A percentile compares a stretch with the other conserved stretches of the same genome.
Evolutionary conservation across 2,329 filamentous ascomycete species (phyloP).

Genomic region (Erysiphe pulchra): DNA sequence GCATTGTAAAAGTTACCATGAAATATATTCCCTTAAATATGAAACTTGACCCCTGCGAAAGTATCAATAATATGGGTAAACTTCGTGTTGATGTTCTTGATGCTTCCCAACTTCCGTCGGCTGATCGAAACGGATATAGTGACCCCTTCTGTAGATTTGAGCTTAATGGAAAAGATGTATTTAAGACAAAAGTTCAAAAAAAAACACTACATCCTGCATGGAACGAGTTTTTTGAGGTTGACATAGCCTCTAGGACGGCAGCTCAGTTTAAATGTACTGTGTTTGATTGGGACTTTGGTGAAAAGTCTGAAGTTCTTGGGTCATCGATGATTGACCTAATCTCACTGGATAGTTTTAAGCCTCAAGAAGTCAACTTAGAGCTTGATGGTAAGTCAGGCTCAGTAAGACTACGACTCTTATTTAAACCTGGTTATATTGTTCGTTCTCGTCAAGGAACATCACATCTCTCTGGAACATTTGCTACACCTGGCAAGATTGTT

Average conservation of each 20-base stretch:
- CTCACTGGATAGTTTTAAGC: slow-evolving; percentile 60
- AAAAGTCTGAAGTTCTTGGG: slow-evolving; percentile 81
- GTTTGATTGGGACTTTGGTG: slow-evolving; percentile 91
- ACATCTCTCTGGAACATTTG: slow-evolving; percentile 80
- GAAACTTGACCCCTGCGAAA: slow-evolving; percentile 79
- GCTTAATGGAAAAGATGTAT: slow-evolving; percentile 66
- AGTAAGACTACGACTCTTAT: slow-evolving; percentile 61
- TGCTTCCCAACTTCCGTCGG: slow-evolving; percentile 65
- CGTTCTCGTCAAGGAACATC: slow-evolving; percentile 71
- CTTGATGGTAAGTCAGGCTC: slow-evolving; percentile 78
- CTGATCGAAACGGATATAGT: slow-evolving; percentile 87
- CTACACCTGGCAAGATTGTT: slow-evolving; percentile 66
- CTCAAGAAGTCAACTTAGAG: slow-evolving; percentile 44
- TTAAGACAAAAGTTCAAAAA: slow-evolving; percentile 90
- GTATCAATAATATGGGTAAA: slow-evolving; percentile 96
- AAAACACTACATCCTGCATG: slow-evolving; percentile 86
- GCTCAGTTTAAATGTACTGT: slow-evolving; percentile 65
- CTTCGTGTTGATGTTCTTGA: slow-evolving; percentile 85
- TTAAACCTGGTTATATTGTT: slow-evolving; percentile 79
- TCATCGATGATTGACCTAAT: slow-evolving; percentile 49
- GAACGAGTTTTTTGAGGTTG: slow-evolving; percentile 87
- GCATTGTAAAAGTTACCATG: slow-evolving; percentile 68
- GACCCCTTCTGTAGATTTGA: slow-evolving; percentile 93
- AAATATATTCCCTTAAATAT: slow-evolving; percentile 91
- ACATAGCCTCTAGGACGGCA: slow-evolving; percentile 58